Percentiles rank a stretch among this genome's conserved stretches.
Conservation (phyloP, 305 asterid species). For the Lippia alba region DNA sequence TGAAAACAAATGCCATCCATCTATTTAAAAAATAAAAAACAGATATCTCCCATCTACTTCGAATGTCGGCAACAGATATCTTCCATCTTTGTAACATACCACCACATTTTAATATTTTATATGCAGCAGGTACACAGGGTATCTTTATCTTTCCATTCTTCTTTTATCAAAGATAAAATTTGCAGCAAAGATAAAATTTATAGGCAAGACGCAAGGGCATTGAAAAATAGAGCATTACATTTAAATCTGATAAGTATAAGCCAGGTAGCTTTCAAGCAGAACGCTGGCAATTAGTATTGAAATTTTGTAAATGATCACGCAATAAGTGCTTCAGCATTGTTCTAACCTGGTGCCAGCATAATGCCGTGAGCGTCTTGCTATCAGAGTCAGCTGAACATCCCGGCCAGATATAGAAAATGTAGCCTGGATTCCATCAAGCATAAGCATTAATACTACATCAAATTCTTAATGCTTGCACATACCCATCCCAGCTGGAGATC, state of each 20-base stretch:
- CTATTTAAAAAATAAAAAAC: neutral
- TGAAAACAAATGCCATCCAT: neutral
- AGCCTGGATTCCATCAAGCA: conserved; percentile 52
- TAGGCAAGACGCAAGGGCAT: neutral
- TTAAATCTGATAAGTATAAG: neutral
- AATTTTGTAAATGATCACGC: neutral
- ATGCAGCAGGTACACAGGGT: neutral
- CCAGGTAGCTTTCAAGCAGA: neutral
- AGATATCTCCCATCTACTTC: no score
- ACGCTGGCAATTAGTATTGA: neutral
- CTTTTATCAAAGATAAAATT: neutral
- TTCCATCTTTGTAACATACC: neutral
- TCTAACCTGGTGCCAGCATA: conserved; percentile 87
- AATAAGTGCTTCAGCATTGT: neutral
- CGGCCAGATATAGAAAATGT: conserved; percentile 64
- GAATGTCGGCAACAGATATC: neutral
- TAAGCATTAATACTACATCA: conserved; percentile 26
- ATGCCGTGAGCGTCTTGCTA: conserved; percentile 87
- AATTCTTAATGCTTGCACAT: conserved; percentile 27
- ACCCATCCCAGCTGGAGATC: conserved; percentile 11
- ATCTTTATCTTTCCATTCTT: neutral
- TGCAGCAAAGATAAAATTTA: conserved; percentile 5
- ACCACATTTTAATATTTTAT: neutral
- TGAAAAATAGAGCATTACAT: neutral
- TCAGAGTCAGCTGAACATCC: conserved; percentile 59